Conservation (phyloP, 2,329 filamentous ascomycete genomes). For the Diaporthe sp. region DNA sequence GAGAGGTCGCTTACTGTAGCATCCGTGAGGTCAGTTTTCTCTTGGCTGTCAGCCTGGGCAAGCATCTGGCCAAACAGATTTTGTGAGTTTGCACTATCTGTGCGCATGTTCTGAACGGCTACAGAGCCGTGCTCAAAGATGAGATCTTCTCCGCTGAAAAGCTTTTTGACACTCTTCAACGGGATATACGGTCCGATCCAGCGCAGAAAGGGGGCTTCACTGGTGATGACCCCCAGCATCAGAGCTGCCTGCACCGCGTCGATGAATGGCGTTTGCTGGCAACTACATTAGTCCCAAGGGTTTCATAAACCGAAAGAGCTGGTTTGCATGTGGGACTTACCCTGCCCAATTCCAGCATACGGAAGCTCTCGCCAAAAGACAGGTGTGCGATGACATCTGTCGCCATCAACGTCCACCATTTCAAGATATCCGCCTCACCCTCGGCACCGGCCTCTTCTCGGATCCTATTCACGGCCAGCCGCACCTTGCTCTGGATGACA, state of each 20-base stretch:
- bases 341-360: conserved; percentile 44
- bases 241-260: conserved; percentile 25
- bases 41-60: conserved; percentile 43
- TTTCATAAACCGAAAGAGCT: neutral
- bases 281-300: conserved; percentile 51
- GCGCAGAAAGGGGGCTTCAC: conserved; percentile 26
- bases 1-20: conserved; percentile 45
- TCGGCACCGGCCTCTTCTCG: conserved; percentile 34
- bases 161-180: conserved; percentile 15
- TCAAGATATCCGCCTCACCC: conserved; percentile 53
- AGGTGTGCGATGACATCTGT: conserved; percentile 59
- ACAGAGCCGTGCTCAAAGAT: conserved; percentile 31
- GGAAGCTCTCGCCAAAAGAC: conserved; percentile 55
- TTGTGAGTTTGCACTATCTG: conserved; percentile 31
- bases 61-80: conserved; percentile 45
- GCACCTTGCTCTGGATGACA: conserved; percentile 22
- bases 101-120: conserved; percentile 34
- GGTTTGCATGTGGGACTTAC: neutral
- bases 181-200: conserved; percentile 23
- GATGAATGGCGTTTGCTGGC: conserved; percentile 45
- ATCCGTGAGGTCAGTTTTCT: conserved; percentile 40
- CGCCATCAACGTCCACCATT: conserved; percentile 60
- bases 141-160: conserved; percentile 32
- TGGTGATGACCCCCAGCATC: conserved; percentile 20
- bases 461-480: conserved; percentile 34